A percentile compares a stretch with the other conserved stretches of the same genome.
phyloP scores from a whole-genome alignment of 176 grass and related monocot genomes.

The Hsuehochloa calcarea region DNA sequence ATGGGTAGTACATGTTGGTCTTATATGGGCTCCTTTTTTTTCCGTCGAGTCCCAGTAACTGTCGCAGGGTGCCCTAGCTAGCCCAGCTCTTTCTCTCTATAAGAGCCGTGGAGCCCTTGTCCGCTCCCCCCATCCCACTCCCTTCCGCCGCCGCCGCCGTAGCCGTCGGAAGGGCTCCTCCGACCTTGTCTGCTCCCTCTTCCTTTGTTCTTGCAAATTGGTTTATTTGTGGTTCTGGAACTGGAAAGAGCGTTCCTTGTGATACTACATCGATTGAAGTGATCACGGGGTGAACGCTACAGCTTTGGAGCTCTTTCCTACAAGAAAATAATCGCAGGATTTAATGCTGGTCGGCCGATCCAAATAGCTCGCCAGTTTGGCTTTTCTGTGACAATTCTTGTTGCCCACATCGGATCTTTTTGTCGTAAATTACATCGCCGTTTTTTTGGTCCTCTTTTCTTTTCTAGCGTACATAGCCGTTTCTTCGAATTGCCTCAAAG shows the following conservation, averaged over 20 bases:
- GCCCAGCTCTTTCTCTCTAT: neutral
- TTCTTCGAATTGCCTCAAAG: too few species aligned
- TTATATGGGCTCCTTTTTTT: too few species aligned
- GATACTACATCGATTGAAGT: neutral
- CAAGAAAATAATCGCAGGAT: conserved; percentile 17
- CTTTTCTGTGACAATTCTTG: conserved; percentile 50
- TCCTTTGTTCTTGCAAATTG: neutral
- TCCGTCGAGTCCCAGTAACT: neutral
- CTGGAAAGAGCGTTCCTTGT: conserved; percentile 25
- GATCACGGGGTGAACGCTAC: neutral
- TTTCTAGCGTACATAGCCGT: too few species aligned
- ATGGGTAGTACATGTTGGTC: too few species aligned
- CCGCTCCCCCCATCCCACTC: neutral
- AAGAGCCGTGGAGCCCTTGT: neutral
- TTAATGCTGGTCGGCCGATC: conserved; percentile 47
- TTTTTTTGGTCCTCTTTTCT: neutral
- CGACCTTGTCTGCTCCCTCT: too few species aligned
- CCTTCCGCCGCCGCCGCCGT: too few species aligned
- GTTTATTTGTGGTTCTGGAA: neutral
- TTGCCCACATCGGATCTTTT: neutral
- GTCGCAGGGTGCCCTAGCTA: neutral
- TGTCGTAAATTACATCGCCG: neutral
- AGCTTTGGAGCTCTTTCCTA: conserved; percentile 27
- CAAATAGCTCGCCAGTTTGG: conserved; percentile 43
- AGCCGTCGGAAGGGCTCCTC: neutral